phyloP scores from a whole-genome alignment of 2,329 filamentous ascomycete genomes.

The Talaromyces sp. region DNA sequence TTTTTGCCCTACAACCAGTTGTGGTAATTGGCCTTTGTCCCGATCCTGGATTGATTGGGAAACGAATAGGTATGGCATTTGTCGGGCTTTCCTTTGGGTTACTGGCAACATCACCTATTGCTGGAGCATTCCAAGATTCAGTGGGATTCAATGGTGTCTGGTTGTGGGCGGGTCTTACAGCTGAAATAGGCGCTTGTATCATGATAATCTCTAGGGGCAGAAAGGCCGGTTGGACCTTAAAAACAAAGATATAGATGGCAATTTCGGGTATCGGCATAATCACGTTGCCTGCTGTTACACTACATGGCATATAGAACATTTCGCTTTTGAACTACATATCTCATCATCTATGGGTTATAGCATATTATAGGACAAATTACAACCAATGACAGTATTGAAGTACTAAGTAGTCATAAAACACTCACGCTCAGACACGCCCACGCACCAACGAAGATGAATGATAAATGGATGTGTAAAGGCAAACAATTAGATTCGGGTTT shows the following conservation, averaged over 20 bases:
- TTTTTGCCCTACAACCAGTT: slow-evolving; percentile 39
- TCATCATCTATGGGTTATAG: background rate
- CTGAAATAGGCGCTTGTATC: slow-evolving; percentile 6
- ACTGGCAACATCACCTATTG: slow-evolving; percentile 3
- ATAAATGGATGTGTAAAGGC: background rate
- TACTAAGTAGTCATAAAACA: background rate
- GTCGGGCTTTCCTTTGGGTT: background rate
- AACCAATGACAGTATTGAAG: background rate
- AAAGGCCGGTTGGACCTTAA: background rate
- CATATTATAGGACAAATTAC: background rate
- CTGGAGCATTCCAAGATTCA: slow-evolving; percentile 6
- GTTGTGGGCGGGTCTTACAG: slow-evolving; percentile 3
- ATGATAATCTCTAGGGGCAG: slow-evolving; percentile 1
- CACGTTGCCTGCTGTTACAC: background rate
- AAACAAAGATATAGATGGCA: background rate
- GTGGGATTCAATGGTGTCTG: slow-evolving; percentile 8
- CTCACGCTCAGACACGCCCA: background rate
- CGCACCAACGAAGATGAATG: background rate
- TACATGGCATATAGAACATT: background rate
- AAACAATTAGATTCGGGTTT: background rate
- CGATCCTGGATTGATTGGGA: slow-evolving; percentile 40
- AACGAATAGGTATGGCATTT: slow-evolving; percentile 37
- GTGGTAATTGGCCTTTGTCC: slow-evolving; percentile 36
- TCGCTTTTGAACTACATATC: background rate
- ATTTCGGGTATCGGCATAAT: background rate